Evolutionary conservation across 2,329 filamentous ascomycete genomes (phyloP).

Genomic region (Coniochaeta sp.): DNA sequence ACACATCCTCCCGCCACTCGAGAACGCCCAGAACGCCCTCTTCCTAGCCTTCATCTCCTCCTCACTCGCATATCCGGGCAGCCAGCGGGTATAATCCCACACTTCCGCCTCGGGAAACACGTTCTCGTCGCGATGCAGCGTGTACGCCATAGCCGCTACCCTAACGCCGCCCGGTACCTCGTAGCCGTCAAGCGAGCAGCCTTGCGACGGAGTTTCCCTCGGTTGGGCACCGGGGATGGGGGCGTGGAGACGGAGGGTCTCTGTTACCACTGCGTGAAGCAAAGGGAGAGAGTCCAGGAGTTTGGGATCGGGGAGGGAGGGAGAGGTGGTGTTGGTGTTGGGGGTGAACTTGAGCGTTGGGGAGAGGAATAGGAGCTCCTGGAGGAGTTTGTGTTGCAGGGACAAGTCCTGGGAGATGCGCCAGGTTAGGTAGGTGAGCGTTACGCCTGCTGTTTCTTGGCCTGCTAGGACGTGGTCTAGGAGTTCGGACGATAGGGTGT

Average conservation of each 20-base stretch:
- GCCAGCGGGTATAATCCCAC: conserved; percentile 47
- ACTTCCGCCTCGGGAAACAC: conserved; percentile 41
- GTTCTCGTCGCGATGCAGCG: conserved; percentile 44
- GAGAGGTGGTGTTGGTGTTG: conserved; percentile 11
- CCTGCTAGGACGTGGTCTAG: conserved; percentile 73
- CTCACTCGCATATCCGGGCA: conserved; percentile 36
- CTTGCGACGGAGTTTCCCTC: conserved; percentile 37
- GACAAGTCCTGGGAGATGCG: conserved; percentile 39
- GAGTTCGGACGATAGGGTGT: conserved; percentile 52
- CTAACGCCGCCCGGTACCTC: conserved; percentile 43
- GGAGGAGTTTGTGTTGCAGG: conserved; percentile 32
- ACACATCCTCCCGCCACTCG: conserved; percentile 62
- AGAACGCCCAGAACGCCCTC: conserved; percentile 60
- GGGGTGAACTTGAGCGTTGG: conserved; percentile 27
- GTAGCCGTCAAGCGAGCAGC: conserved; percentile 32
- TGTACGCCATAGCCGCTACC: conserved; percentile 45
- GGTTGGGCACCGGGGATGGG: conserved; percentile 50
- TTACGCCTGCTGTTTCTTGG: conserved; percentile 70
- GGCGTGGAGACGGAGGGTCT: conserved; percentile 49
- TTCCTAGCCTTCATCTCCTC: conserved; percentile 34
- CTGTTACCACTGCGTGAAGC: conserved; percentile 49
- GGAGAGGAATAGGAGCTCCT: conserved; percentile 35
- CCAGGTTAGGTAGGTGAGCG: conserved; percentile 58
- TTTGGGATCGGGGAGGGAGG: conserved; percentile 27
- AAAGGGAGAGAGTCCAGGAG: conserved; percentile 42